phyloP scores from a whole-genome alignment of 2,329 filamentous ascomycete species.

The Aspergillus japonicus region DNA sequence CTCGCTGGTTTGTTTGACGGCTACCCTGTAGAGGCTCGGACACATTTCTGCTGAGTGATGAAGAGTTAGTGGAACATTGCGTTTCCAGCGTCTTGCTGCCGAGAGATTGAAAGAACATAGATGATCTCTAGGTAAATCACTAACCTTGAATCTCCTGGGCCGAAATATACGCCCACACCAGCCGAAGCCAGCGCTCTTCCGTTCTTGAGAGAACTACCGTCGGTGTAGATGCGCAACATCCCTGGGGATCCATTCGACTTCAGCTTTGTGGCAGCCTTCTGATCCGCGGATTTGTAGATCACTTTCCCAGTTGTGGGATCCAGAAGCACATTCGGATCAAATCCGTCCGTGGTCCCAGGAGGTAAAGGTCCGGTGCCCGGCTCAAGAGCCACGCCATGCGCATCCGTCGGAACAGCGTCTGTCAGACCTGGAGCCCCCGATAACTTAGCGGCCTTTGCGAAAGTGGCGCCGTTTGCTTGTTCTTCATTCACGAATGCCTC shows the following conservation, averaged over 20 bases:
- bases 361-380: conserved; percentile 58
- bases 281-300: conserved; percentile 55
- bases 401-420: conserved; percentile 43
- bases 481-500: conserved; percentile 67
- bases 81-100: too few relatives aligned
- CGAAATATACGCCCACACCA: conserved; percentile 66
- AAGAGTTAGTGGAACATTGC: conserved; percentile 22
- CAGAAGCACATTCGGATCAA: conserved; percentile 58
- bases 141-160: conserved; percentile 57
- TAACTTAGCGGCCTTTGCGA: conserved; percentile 28
- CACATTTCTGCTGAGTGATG: conserved; percentile 56
- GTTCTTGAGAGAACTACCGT: conserved; percentile 62
- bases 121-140: conserved; percentile 16
- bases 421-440: conserved; percentile 39
- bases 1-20: conserved; percentile 89
- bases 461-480: conserved; percentile 24
- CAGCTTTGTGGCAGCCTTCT: conserved; percentile 49
- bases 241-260: conserved; percentile 45
- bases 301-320: conserved; percentile 55
- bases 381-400: conserved; percentile 46
- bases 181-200: conserved; percentile 55
- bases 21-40: conserved; percentile 73
- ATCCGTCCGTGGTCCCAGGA: conserved; percentile 58
- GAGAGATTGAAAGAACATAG: neutral
- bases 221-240: conserved; percentile 62